Percentiles rank a stretch among this genome's conserved stretches.
Evolutionary conservation across 2,329 filamentous ascomycete species (phyloP).

Genomic region (Fusarium subglutinans): DNA sequence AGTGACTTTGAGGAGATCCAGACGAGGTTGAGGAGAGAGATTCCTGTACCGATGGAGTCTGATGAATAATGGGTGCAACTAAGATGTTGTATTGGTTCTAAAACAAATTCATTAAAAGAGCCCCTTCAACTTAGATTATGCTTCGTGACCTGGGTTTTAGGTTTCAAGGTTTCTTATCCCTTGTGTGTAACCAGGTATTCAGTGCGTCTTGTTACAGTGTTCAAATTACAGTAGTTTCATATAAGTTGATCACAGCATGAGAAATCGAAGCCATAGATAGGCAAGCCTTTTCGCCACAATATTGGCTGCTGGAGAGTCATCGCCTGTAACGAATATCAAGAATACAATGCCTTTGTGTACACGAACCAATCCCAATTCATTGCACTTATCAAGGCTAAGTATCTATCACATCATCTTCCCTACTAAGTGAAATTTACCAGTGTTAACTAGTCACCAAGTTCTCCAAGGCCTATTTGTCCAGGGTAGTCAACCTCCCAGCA

Average conservation of each 20-base stretch:
- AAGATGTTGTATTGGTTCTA: not conserved
- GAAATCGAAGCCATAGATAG: not conserved
- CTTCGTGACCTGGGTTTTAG: not conserved
- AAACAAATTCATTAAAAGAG: not conserved
- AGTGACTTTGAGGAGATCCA: slow-evolving; percentile 75
- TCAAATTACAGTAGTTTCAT: not conserved
- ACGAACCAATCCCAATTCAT: not conserved
- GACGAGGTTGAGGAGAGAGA: slow-evolving; percentile 53
- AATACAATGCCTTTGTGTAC: not conserved
- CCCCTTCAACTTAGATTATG: accelerated
- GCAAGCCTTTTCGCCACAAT: accelerated
- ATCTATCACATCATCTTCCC: not conserved
- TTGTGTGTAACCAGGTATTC: not conserved
- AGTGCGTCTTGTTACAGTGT: not conserved
- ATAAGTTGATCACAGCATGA: not conserved
- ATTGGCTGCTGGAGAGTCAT: not conserved
- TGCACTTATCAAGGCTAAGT: not conserved
- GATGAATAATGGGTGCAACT: slow-evolving; percentile 14
- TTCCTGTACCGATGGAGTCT: slow-evolving; percentile 52
- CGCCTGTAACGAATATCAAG: not conserved
- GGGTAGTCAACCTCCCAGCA: not conserved
- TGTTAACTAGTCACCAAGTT: not conserved
- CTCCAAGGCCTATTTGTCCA: not conserved
- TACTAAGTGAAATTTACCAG: not conserved
- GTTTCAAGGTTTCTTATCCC: no score